Evolutionary conservation across 495 filamentous ascomycete genomes (phyloP), one percentile per base, ranked within the genome.

Genomic region (Wilcoxina mikolae): DNA sequence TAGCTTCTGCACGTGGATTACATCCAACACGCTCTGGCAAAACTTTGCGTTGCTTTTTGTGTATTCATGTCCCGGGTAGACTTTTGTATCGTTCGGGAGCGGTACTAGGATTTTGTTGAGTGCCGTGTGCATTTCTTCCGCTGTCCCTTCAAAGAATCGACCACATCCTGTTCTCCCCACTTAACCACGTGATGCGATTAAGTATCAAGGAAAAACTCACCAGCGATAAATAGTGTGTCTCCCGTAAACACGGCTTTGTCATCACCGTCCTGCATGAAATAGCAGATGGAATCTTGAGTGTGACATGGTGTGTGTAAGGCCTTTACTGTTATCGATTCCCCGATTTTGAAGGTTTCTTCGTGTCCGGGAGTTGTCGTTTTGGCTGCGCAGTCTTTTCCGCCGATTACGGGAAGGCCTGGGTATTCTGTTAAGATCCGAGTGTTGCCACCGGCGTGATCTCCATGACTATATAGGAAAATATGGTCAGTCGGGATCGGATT

Each of bases 271-370:
- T 94, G 77, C 74, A 91, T 79, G 49, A 77, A 78, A 60, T 78
- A 98, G 75, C 91, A 96, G 60, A 98, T 94, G 64, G 87, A 94
- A 68, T 98, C 91, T 69, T 95, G 91, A 2, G 91, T 98, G 67
- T 98, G 93, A 67, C 91, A 98, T 2, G 91, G 91, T 5, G 91
- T 98, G 69, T 96, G 83, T 23, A 96, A 69, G n/a, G 84, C 85
- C 63, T 78, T 91, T 50, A 95, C 87, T 1, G 75, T 75, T 62
- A 98, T 90, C 33, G 71, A 70, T 52, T 82, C 77, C 54, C 93
- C 91, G 55, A 96, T 80, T 59, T 78, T 83, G 74, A 95, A 95
- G 11, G 68, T 77, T 60, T 85, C 78, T 25, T 78, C 80, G 68
- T 96, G 77, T 1, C 69, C 68, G 0, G 88, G 87, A 0, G 82